These are phyloP conservation scores for Myrica gale DNA, from an alignment of 306 rosid genomes.

Conservation along the genomic window DNA sequence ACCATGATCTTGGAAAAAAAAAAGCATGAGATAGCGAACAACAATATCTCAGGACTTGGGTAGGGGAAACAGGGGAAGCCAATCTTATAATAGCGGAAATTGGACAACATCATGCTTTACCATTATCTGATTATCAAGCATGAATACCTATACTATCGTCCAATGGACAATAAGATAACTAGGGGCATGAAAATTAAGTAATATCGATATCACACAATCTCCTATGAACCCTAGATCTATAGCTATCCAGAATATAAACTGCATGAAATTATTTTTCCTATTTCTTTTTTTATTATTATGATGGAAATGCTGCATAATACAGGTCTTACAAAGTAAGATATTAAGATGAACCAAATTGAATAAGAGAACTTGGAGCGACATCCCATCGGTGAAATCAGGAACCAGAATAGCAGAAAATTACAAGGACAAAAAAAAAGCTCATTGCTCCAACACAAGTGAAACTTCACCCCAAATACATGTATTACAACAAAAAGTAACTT, in stretches of 20 bases:
- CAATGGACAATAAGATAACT: too few species aligned
- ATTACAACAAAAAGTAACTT: slow-evolving; percentile 24
- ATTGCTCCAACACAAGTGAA: slow-evolving; percentile 21
- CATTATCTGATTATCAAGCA: too few species aligned
- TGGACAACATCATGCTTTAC: not conserved
- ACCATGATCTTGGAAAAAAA: not conserved
- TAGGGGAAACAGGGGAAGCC: not conserved
- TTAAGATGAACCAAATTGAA: not conserved
- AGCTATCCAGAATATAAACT: not conserved
- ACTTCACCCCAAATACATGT: not conserved
- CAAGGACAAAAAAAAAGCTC: not conserved
- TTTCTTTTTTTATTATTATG: not conserved
- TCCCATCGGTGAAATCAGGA: not conserved
- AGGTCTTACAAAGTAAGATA: not conserved
- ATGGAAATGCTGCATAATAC: too few species aligned
- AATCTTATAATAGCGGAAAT: not conserved
- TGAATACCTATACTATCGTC: too few species aligned
- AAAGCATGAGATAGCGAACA: not conserved
- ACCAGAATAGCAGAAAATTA: not conserved
- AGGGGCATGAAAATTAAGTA: too few species aligned
- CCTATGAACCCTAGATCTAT: not conserved
- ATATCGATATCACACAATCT: slow-evolving; percentile 2
- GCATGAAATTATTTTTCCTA: not conserved
- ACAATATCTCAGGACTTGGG: not conserved
- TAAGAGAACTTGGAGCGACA: not conserved